Evolutionary conservation across 78 protist genomes (phyloP).

Genomic region (Dictyostelium firmibasis): DNA sequence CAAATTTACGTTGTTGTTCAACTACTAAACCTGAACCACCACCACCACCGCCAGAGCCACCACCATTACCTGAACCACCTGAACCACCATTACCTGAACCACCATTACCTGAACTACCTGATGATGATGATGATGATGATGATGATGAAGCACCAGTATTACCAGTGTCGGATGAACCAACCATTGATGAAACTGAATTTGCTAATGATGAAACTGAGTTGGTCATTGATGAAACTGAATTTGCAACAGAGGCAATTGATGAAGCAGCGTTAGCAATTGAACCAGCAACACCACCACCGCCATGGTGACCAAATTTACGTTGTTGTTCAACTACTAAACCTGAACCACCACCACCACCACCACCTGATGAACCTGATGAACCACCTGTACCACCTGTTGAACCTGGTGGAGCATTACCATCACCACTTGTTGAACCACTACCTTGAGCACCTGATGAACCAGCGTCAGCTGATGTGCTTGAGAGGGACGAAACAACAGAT

Average conservation of each 20-base stretch:
- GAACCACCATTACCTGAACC: background rate
- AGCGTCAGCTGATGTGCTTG: background rate
- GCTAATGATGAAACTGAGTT: background rate
- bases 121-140: background rate
- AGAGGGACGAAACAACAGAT: background rate
- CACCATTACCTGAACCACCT: background rate
- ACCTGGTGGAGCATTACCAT: slow-evolving; percentile 5
- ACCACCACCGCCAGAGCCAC: background rate
- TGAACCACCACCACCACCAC: slow-evolving; percentile 4
- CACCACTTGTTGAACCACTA: background rate
- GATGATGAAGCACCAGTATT: no score
- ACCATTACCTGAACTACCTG: background rate
- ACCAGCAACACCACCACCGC: background rate
- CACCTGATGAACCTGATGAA: background rate
- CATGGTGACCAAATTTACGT: background rate
- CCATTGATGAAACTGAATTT: background rate
- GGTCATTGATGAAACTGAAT: background rate
- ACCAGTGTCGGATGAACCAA: no score
- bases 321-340: background rate
- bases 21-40: background rate
- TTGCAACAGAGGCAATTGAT: background rate
- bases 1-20: background rate
- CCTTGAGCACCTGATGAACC: background rate
- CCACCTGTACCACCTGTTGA: background rate
- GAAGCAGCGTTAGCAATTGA: background rate